These are phyloP conservation scores for Blumeria graminis DNA, from an alignment of 2,329 filamentous ascomycete genomes.

Conservation along the genomic window DNA sequence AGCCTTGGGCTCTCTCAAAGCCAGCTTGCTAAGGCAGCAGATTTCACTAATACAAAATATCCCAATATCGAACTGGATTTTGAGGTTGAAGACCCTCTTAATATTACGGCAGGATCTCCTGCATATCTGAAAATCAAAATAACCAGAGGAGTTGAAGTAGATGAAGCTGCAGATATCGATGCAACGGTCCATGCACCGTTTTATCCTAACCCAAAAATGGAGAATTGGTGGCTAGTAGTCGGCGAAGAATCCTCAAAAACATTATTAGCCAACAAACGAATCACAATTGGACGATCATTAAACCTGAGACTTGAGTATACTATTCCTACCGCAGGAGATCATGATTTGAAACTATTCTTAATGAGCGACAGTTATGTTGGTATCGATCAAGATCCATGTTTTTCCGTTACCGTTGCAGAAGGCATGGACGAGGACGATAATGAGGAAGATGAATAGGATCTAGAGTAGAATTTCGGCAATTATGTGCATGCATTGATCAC, in stretches of 20 bases:
- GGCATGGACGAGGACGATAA: conserved; percentile 88
- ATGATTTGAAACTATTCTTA: conserved; percentile 73
- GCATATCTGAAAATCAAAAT: conserved; percentile 67
- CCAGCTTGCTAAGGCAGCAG: conserved; percentile 71
- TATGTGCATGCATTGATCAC: no score
- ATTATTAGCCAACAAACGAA: conserved; percentile 77
- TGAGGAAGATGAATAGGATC: conserved; percentile 43
- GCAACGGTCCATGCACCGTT: conserved; percentile 82
- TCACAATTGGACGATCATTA: conserved; percentile 60
- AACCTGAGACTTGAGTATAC: conserved; percentile 70
- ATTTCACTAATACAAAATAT: conserved; percentile 90
- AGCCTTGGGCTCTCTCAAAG: conserved; percentile 54
- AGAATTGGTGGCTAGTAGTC: conserved; percentile 97
- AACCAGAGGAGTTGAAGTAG: conserved; percentile 53
- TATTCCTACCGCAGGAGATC: conserved; percentile 59
- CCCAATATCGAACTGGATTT: conserved; percentile 86
- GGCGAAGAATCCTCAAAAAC: conserved; percentile 77
- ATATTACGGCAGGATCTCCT: conserved; percentile 56
- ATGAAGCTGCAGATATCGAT: conserved; percentile 47
- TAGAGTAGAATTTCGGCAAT: background rate
- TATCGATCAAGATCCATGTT: conserved; percentile 84
- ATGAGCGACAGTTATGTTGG: conserved; percentile 97
- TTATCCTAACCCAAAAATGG: conserved; percentile 75
- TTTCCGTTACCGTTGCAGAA: conserved; percentile 66
- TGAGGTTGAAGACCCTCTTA: conserved; percentile 57